These are phyloP conservation scores for Calendula officinalis DNA, from an alignment of 129 eudicot genomes.

Conservation along the genomic window DNA sequence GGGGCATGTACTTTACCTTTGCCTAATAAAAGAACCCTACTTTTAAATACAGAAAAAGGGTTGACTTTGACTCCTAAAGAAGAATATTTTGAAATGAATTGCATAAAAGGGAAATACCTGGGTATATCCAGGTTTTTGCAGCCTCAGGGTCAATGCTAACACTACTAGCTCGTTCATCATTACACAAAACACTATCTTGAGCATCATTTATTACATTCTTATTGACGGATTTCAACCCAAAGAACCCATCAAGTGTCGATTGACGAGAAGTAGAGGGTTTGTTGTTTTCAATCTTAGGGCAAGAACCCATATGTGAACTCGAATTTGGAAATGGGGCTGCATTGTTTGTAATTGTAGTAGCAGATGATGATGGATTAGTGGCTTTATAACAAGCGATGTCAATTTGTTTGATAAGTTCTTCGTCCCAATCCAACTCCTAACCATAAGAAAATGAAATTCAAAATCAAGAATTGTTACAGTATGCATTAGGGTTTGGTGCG, in stretches of 20 bases:
- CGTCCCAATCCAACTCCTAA: conserved; percentile 89
- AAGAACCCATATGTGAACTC: conserved; percentile 5
- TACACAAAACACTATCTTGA: not conserved
- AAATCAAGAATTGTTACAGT: not conserved
- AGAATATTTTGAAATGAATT: too few species aligned
- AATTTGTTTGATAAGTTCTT: conserved; percentile 56
- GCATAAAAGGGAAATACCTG: conserved; percentile 37
- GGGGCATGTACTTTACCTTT: too few species aligned
- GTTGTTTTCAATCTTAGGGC: conserved; percentile 21
- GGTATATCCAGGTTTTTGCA: conserved; percentile 87
- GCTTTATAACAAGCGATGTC: conserved; percentile 52
- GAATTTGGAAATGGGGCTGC: not conserved
- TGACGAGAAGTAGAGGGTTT: conserved; percentile 41
- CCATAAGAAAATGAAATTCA: not conserved
- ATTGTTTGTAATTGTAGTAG: not conserved
- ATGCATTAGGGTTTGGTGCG: not conserved
- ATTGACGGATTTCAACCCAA: conserved; percentile 18
- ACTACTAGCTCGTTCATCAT: conserved; percentile 29
- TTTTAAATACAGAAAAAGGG: too few species aligned
- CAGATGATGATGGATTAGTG: not conserved
- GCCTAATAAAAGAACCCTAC: too few species aligned
- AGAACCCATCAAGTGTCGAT: conserved; percentile 61
- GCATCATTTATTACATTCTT: conserved; percentile 12
- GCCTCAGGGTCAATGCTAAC: conserved; percentile 67
- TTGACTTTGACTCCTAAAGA: too few species aligned